Base-by-base conservation (phyloP, 768 basidiomycete genomes). In the Termitomyces sp. region DNA sequence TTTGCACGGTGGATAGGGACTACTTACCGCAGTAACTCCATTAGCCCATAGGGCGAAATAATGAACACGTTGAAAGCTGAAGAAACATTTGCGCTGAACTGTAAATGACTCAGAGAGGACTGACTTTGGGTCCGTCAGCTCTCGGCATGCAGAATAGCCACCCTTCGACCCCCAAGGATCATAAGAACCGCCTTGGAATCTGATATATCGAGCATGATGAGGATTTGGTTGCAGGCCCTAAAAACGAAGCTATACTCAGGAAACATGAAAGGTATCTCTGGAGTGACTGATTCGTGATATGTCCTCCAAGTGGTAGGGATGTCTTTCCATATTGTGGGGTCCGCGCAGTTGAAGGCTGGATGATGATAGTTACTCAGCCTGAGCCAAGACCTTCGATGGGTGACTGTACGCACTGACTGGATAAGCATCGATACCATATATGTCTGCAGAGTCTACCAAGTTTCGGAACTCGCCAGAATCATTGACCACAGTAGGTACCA, bases 401-500 rank as follows among this genome's bases (percentile, higher is more conserved):
- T 40, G 17, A 14, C 15, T 41, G 30, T 35, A 53, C 56, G 10
- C 45, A 58, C 60, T 54, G 22, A 57, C 56, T 45, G 60, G 60
- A 30, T 61, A 61, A 41, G 60, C 60, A 45, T 61, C 60, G 41
- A 61, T 57, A 5, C 58, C 58, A 17, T 61, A 61, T 28, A 61
- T 61, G 26, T 61, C 40, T 34, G 58, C 58, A 30, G 60, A 55
- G 49, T 56, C 51, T 9, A 61, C 55, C 42, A 61, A 52, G 38
- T 59, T 61, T 21, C 35, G 58, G 22, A 46, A 57, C 38, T 54
- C 44, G 40, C 58, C 60, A 24, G 60, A 46, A 49, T 59, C 60
- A 32, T 61, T 59, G n/a, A 61, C 58, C 42, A 55, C 41, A 17
- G 58, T 61, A 22, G 60, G 60, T 5, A 61, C 58, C 4, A 57